These are phyloP conservation scores for Hypoxylon fuscum DNA, from an alignment of 495 filamentous ascomycete species.

Conservation along the genomic window DNA sequence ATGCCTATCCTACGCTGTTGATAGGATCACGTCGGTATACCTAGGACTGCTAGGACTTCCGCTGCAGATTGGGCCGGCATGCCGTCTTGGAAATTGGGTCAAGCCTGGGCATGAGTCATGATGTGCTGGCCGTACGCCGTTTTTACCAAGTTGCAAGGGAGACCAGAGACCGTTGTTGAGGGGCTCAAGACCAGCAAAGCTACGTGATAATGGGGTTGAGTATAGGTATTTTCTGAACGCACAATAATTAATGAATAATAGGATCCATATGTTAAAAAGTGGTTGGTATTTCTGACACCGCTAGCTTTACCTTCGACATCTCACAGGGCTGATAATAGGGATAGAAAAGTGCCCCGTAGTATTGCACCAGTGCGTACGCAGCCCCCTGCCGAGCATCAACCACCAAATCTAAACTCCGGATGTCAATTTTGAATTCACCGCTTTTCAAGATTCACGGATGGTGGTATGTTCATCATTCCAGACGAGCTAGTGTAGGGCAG, in stretches of 20 bases:
- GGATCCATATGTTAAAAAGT: constrained; percentile 4
- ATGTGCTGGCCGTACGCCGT: constrained; percentile 27
- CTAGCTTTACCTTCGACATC: constrained; percentile 19
- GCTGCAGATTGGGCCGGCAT: constrained; percentile 22
- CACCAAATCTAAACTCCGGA: constrained; percentile 20
- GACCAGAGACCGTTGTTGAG: constrained; percentile 9
- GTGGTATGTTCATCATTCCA: constrained; percentile 9
- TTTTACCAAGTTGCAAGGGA: constrained; percentile 10
- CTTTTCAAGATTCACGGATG: constrained; percentile 14
- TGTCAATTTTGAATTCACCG: constrained; percentile 17
- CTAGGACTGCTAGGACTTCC: too few species aligned
- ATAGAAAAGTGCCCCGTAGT: constrained; percentile 33
- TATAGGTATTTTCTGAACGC: constrained; percentile 14
- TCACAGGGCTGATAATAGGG: constrained; percentile 33
- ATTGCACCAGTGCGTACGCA: constrained; percentile 18
- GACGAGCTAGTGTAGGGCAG: not conserved
- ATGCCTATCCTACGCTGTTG: not conserved
- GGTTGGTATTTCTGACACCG: constrained; percentile 19
- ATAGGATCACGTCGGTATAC: not conserved
- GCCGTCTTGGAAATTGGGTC: constrained; percentile 17
- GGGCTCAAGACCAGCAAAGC: not conserved
- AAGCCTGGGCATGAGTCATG: constrained; percentile 32
- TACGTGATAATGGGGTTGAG: constrained; percentile 3
- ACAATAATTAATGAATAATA: constrained; percentile 14
- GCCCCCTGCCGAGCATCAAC: constrained; percentile 26